Base-by-base conservation (phyloP, 371 early-diverging fungal species). In the Mortierella sp. region DNA sequence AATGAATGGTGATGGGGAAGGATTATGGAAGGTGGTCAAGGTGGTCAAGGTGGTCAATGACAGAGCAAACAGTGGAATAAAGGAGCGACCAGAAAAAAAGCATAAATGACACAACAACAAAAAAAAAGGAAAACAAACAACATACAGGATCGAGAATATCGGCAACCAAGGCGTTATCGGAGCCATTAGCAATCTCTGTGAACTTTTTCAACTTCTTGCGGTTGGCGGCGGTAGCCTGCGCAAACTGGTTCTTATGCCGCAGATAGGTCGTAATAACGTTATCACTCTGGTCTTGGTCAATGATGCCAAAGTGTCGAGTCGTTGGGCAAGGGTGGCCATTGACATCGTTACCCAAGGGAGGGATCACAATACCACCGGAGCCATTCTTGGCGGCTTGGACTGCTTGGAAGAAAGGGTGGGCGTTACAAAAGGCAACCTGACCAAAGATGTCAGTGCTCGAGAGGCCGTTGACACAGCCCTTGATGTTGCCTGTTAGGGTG, bases 181-280 rank as follows among this genome's bases (percentile, higher is more conserved):
- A 82, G 31, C 82, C 82, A 50, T 82, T 82, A n/a, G 45, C 8
- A 44, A 82, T 24, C 34, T 72, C 79, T 8, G 42, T 54, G 55
- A 58, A 48, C 65, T 73, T 63, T 42, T 71, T 77, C 28, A 77
- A 24, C 8, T 54, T 34, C 60, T 82, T 65, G 44, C 76, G 75
- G 73, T 82, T 82, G 1, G 34, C 44, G 8, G 44, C 55, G 16
- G 82, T 82, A 52, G 57, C 70, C 70, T 82, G 82, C 6, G 82
- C 79, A 65, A 82, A 82, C 0, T 57, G 42, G 6, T 65, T 55
- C 48, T 72, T 65, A 24, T 50, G 24, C 47, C 68, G 73, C 34
- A 82, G 79, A 21, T 82, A 82, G 34, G 82, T 82, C 54, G 82
- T 82, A 72, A 82, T 57, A 50, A 82, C 82, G 58, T 82, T 82